Conservation (phyloP, 345 rosid species). For the Populus nigra region DNA sequence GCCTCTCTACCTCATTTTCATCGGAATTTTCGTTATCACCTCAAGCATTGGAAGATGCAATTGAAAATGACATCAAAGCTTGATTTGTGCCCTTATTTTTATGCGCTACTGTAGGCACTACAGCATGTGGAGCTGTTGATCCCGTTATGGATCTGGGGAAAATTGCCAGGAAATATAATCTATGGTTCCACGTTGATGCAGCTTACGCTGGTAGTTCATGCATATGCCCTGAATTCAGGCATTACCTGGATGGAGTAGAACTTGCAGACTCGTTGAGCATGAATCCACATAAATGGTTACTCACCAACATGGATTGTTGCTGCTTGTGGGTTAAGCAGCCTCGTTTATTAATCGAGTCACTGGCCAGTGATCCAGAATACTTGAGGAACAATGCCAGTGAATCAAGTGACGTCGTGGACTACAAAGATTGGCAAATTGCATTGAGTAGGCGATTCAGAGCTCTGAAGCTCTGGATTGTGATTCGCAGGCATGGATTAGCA, state of each 20-base stretch:
- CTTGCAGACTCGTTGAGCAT: constrained; percentile 22
- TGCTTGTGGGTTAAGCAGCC: constrained; percentile 25
- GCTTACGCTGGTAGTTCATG: constrained; percentile 36
- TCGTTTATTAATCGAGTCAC: not conserved
- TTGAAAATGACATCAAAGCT: not conserved
- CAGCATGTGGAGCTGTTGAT: too few species aligned
- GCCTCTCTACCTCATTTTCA: constrained; percentile 20
- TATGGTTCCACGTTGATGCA: constrained; percentile 42
- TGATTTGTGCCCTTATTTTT: too few species aligned
- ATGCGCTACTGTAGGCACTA: too few species aligned
- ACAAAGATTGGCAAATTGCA: constrained; percentile 39
- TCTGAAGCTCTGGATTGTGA: constrained; percentile 40
- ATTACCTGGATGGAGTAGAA: constrained; percentile 19
- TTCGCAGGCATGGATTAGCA: constrained; percentile 25
- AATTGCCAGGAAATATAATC: constrained; percentile 9
- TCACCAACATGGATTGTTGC: constrained; percentile 27
- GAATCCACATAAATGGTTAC: constrained; percentile 26
- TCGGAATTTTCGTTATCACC: constrained; percentile 25
- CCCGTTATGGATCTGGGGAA: too few species aligned
- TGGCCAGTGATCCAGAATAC: constrained; percentile 8
- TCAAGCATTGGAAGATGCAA: not conserved
- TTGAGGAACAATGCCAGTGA: constrained; percentile 16
- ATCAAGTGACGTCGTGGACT: constrained; percentile 16
- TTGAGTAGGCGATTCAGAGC: constrained; percentile 31
- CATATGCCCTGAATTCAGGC: constrained; percentile 33